Base-by-base conservation (phyloP, 805 yeast species). In the Kazachstania martiniae region DNA sequence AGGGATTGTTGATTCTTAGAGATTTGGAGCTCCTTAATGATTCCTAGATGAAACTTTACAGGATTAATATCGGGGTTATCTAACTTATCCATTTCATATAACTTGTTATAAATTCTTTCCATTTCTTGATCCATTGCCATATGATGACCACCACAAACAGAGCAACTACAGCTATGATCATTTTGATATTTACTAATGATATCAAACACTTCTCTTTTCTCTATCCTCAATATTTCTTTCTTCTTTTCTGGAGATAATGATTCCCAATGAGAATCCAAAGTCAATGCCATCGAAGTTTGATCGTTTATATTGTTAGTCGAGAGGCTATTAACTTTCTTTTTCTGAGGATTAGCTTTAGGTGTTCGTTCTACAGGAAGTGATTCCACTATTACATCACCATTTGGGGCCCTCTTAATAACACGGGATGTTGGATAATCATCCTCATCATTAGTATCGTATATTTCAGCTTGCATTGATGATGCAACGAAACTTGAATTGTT, bases 311-410 rank as follows among this genome's bases (percentile, higher is more conserved):
- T 27, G n/a, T 17, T 21, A 8, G 25, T 25, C 5, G 17, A 25
- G 10, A 27, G 28, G n/a, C 28, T 32, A 21, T 25, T 32, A 17
- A 32, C 30, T 12, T 32, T 29, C 18, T 28, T 35, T 8, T 33
- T 31, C 12, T 12, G 28, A 27, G 13, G 15, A 8, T 32, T 33
- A 16, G 21, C 46, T 39, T 36, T 49, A 18, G 36, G 48, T 26
- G 39, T 14, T n/a, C n/a, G n/a, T n/a, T n/a, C n/a, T n/a, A n/a
- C n/a, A 3, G 37, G 45, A 31, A 56, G 43, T 21, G 58, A 51
- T 44, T 80, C 79, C 16, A 83, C 85, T 30, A 81, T 70, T 4
- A 82, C 80, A 43, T 79, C 83, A 6, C 93, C 93, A 50, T 81
- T 78, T 4, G 77, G 68, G 3, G 72, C 80, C 43, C 77, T 75